phyloP scores from a whole-genome alignment of 2,329 filamentous ascomycete species.

The Grosmannia huntii region DNA sequence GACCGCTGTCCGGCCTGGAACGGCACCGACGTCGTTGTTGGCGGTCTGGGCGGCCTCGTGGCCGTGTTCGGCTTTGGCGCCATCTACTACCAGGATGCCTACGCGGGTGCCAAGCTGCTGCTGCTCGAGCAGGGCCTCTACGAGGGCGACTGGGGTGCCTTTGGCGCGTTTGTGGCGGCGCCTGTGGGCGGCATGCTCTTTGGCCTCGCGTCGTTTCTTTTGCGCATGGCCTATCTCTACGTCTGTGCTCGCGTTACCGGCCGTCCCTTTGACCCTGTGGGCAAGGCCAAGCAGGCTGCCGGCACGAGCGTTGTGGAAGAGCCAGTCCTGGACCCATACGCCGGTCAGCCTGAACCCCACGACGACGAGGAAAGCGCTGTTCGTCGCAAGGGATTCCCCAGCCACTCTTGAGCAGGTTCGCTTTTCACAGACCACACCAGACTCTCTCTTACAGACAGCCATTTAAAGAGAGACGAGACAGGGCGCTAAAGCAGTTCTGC shows the following conservation, averaged over 20 bases:
- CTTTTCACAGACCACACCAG: neutral
- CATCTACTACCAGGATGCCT: constrained; percentile 60
- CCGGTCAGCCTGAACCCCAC: neutral
- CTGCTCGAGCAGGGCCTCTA: constrained; percentile 64
- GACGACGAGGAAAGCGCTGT: neutral
- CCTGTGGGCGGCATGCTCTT: constrained; percentile 64
- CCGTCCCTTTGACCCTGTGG: constrained; percentile 52
- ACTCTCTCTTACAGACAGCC: neutral
- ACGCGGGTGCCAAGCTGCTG: constrained; percentile 52
- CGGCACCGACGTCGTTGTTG: constrained; percentile 68
- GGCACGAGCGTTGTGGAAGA: neutral
- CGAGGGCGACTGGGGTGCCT: constrained; percentile 65
- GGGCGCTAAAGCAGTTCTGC: neutral
- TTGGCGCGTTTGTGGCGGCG: constrained; percentile 71
- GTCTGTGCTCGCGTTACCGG: constrained; percentile 43
- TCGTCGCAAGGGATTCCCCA: neutral
- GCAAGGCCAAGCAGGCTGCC: constrained; percentile 21
- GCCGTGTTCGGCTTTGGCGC: constrained; percentile 72
- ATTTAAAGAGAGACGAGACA: neutral
- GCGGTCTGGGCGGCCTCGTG: constrained; percentile 64
- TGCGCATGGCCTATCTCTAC: constrained; percentile 49
- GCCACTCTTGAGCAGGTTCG: neutral
- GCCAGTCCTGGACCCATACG: neutral
- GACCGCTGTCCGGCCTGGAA: constrained; percentile 60
- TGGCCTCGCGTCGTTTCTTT: constrained; percentile 48